These are phyloP conservation scores for Diplocarpon rosae DNA, from an alignment of 2,329 filamentous ascomycete genomes.

Conservation along the genomic window DNA sequence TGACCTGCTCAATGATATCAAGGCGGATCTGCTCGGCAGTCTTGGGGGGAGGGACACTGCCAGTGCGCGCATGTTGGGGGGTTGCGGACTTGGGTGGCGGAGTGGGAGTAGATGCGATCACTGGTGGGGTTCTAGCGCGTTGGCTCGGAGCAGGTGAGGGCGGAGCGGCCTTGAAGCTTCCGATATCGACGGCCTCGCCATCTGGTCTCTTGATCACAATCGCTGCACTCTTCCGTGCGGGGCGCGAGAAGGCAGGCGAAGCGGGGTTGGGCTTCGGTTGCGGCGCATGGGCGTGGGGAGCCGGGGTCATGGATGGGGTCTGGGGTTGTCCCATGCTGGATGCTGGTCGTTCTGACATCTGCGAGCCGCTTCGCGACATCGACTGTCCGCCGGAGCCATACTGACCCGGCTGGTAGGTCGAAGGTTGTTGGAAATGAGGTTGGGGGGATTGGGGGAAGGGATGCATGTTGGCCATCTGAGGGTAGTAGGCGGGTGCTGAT, in stretches of 20 bases:
- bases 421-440: constrained; percentile 35
- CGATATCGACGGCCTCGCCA: constrained; percentile 66
- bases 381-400: constrained; percentile 41
- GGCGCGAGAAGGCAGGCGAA: constrained; percentile 24
- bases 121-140: constrained; percentile 45
- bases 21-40: constrained; percentile 71
- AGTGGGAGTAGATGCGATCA: constrained; percentile 65
- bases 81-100: constrained; percentile 68
- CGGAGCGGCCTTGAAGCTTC: constrained; percentile 53
- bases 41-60: constrained; percentile 54
- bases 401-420: constrained; percentile 31
- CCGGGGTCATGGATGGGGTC: constrained; percentile 25
- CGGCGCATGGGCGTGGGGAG: constrained; percentile 42
- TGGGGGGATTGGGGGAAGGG: constrained; percentile 30
- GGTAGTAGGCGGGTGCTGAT: constrained; percentile 31
- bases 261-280: constrained; percentile 37
- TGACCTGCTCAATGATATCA: constrained; percentile 55
- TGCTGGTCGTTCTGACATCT: constrained; percentile 57
- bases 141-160: constrained; percentile 44
- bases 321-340: constrained; percentile 28
- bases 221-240: constrained; percentile 50
- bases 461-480: constrained; percentile 36
- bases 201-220: constrained; percentile 77
- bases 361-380: constrained; percentile 78
- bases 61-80: constrained; percentile 54